Percentiles rank a stretch among this genome's conserved stretches.
These are phyloP conservation scores for Fusarium solani-melongenae DNA, from an alignment of 2,329 filamentous ascomycete genomes.

Conservation along the genomic window DNA sequence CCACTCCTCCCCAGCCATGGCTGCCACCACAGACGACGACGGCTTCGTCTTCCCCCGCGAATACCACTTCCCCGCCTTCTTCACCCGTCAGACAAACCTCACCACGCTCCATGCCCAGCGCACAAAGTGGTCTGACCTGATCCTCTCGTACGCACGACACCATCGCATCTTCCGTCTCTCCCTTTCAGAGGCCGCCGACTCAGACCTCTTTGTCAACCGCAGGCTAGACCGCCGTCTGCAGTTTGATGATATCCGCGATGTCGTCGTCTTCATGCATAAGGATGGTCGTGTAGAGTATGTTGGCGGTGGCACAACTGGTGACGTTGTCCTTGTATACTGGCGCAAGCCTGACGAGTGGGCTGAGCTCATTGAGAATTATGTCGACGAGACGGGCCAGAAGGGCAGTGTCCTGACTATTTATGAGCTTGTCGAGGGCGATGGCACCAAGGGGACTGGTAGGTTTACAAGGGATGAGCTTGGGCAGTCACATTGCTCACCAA, in stretches of 20 bases:
- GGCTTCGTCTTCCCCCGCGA: constrained; percentile 68
- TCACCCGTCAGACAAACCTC: constrained; percentile 81
- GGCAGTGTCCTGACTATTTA: constrained; percentile 91
- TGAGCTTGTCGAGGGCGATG: constrained; percentile 90
- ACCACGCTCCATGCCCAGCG: constrained; percentile 81
- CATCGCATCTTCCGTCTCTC: constrained; percentile 81
- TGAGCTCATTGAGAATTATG: constrained; percentile 78
- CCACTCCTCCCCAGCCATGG: constrained; percentile 11
- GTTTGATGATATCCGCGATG: constrained; percentile 64
- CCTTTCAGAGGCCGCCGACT: constrained; percentile 66
- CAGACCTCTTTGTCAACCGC: constrained; percentile 68
- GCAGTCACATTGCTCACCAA: constrained; percentile 11
- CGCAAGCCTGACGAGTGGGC: constrained; percentile 92
- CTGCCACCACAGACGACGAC: constrained; percentile 10
- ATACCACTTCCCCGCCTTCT: constrained; percentile 87
- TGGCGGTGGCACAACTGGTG: constrained; percentile 42
- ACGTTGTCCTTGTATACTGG: constrained; percentile 84
- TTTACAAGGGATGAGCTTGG: not conserved
- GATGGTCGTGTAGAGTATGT: constrained; percentile 77
- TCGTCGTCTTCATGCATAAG: constrained; percentile 68
- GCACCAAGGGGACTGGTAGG: constrained; percentile 74
- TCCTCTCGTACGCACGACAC: constrained; percentile 85
- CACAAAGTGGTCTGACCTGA: constrained; percentile 85
- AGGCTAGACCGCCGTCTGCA: constrained; percentile 63
- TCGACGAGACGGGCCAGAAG: constrained; percentile 89